phyloP scores from a whole-genome alignment of 192 early-diverging fungal genomes.

The Podila epigama region DNA sequence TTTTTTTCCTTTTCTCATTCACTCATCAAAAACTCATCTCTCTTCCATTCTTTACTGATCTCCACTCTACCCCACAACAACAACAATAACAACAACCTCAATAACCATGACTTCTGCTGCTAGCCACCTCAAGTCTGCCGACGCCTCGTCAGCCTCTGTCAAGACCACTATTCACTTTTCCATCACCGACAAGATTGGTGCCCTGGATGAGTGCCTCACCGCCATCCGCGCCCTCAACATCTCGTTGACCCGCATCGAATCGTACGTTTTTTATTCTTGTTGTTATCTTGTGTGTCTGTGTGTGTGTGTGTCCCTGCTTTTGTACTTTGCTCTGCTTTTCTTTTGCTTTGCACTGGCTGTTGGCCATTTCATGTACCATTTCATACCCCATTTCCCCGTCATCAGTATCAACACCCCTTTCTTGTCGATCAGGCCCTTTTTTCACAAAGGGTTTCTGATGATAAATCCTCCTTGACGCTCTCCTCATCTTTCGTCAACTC shows the following conservation, averaged over 20 bases:
- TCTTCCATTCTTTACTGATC: not conserved
- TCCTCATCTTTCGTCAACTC: too few species aligned
- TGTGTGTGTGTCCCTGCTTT: not conserved
- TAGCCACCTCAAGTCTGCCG: constrained; percentile 35
- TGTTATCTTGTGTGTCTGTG: not conserved
- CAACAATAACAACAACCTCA: not conserved
- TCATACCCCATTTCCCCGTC: too few species aligned
- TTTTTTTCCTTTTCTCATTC: not conserved
- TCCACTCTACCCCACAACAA: not conserved
- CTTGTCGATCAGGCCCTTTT: too few species aligned
- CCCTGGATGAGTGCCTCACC: constrained; percentile 82
- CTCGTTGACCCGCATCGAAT: constrained; percentile 95
- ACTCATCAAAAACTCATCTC: not conserved
- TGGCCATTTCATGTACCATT: too few species aligned
- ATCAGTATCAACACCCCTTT: too few species aligned
- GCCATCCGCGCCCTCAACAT: constrained; percentile 74
- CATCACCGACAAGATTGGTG: constrained; percentile 85
- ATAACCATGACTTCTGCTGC: constrained; percentile 29
- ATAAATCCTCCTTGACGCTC: too few species aligned
- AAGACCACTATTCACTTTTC: constrained; percentile 78
- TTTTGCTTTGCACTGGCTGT: too few species aligned
- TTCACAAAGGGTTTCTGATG: too few species aligned
- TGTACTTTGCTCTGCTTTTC: not conserved
- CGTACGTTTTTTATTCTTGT: constrained; percentile 47
- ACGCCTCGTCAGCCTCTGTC: constrained; percentile 18